phyloP scores from a whole-genome alignment of 768 basidiomycete genomes.

The Cystofilobasidium macerans region DNA sequence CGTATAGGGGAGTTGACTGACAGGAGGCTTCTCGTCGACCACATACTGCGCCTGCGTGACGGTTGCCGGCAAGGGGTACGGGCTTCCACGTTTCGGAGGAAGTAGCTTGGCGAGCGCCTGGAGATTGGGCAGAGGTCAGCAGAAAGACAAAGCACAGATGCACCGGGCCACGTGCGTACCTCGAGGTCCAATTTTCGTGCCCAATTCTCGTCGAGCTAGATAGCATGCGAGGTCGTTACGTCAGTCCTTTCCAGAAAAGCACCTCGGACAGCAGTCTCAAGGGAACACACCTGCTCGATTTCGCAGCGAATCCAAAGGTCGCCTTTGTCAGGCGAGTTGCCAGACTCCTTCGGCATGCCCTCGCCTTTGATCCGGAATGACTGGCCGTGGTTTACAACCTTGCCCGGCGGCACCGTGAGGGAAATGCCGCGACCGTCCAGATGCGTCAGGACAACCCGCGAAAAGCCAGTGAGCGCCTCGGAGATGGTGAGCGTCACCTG shows the following conservation, averaged over 20 bases:
- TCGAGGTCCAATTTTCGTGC: constrained; percentile 49
- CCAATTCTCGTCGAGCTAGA: constrained; percentile 49
- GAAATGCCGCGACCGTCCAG: constrained; percentile 86
- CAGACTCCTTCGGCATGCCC: constrained; percentile 61
- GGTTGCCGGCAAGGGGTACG: constrained; percentile 59
- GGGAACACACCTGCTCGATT: constrained; percentile 47
- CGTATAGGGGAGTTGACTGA: constrained; percentile 45
- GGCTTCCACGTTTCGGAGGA: constrained; percentile 63
- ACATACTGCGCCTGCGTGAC: constrained; percentile 63
- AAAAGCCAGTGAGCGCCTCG: constrained; percentile 91
- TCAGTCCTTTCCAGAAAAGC: neutral
- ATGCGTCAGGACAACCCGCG: constrained; percentile 76
- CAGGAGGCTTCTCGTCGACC: constrained; percentile 26
- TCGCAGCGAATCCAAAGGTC: constrained; percentile 71
- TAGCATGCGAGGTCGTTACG: neutral
- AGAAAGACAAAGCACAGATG: neutral
- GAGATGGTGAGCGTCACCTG: constrained; percentile 70
- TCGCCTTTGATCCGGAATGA: constrained; percentile 62
- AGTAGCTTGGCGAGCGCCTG: constrained; percentile 57
- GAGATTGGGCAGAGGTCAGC: neutral
- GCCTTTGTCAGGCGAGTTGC: constrained; percentile 57
- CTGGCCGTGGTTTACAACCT: constrained; percentile 41
- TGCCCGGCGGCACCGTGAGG: constrained; percentile 57
- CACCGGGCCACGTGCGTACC: constrained; percentile 23
- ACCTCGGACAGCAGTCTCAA: neutral